Base-by-base conservation (phyloP, 2,329 filamentous ascomycete species). In the Penicillium verrucosum region DNA sequence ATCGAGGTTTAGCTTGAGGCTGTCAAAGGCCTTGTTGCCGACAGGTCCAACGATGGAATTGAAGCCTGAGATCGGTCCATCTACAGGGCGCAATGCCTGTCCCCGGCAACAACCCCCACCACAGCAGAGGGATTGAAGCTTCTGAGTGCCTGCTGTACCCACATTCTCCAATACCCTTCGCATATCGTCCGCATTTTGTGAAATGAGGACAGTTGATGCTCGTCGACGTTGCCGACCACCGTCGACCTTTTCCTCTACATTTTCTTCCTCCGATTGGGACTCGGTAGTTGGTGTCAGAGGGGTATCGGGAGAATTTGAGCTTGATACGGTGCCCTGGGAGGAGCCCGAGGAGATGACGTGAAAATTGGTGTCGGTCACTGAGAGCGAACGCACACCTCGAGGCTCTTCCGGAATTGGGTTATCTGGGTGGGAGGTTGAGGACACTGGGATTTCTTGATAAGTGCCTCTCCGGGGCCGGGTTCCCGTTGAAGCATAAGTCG, bases 11-110 rank as follows among this genome's bases (percentile, higher is more conserved):
- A 97, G 82, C 51, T 86, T 81, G 47, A 99, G 81, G 58, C 88
- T 90, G 54, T 85, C 82, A 77, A 89, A 99, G 16, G 94, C 94
- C 58, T 88, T 83, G 67, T 96, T 97, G 72, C 94, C 86, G 1
- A 93, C 92, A 2, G 80, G 71, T 23, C 46, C 50, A 36, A 76
- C 73, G 51, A 87, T 77, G 3, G 82, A 80, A 41, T 78, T 73
- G 40, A 76, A 70, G 8, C 76, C 70, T 5, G 75, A 77, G 25
- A 70, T 63, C 23, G 74, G 71, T 9, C 70, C 66, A 55, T 65
- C 58, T 57, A 81, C 73, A 7, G 79, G 72, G 38, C 77, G 77
- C 65, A 86, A 67, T 32, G 80, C 80, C 67, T 85, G 79, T 56
- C 84, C 75, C 68, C 84, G 80, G 70, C 85, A 87, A 71, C 85